Evolutionary conservation across 805 yeast species (phyloP), one percentile per base, ranked within the genome.

Genomic region (Candida fluviatilis): DNA sequence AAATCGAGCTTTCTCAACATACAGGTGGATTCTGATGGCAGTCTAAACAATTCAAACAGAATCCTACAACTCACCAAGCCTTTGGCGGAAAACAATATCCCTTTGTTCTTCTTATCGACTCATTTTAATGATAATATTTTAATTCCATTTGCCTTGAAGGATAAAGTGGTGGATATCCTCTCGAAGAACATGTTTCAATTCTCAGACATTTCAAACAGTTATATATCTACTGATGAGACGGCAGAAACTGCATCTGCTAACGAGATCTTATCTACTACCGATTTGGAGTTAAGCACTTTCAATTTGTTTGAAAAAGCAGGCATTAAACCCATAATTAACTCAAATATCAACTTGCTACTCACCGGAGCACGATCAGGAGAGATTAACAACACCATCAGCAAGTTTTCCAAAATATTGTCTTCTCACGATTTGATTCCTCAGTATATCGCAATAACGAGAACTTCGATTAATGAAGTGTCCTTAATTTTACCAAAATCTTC

Each of bases 71-170:
- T 81, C 28, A 77, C 83, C 1, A 64, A 66, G 36, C 86, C 86
- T 1, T 58, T 81, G n/a, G 71, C 82, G 1, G 62, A 65, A 27
- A 76, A 76, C 34, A 69, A 66, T 13, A 77, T 81, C 21, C 71
- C 85, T 2, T 62, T 81, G 24, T 80, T 78, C 51, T 81, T 80
- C 55, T 55, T 81, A 23, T 71, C 80, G 13, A 76, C 80, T 24
- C 82, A 80, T 56, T 80, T 78, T 54, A 73, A 79, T 29, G 84
- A 80, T 54, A 75, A 76, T 34, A 80, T 81, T 16, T 59, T 81
- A 34, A 66, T 80, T n/a, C 87, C 87, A 0, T 55, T 53, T 26
- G 48, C 51, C 4, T 62, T 66, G 5, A 67, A 69, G 43, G 62
- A 58, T 1, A 63, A 67, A 39, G 84, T 78, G 2, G 55, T 74